Conservation (phyloP, 2,329 filamentous ascomycete species). For the Monilinia fructicola region DNA sequence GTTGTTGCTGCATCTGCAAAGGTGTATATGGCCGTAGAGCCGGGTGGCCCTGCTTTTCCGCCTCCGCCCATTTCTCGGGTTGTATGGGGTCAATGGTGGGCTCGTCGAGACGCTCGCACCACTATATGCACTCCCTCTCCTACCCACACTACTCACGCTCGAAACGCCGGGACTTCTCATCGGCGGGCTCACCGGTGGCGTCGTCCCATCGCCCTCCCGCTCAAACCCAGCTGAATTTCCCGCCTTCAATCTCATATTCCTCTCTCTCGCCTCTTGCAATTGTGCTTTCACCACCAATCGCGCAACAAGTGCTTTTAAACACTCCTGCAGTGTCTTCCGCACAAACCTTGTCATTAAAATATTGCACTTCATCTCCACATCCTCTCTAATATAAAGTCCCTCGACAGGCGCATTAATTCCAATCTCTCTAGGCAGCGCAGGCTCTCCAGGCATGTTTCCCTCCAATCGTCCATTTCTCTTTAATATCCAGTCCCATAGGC, state of each 20-base stretch:
- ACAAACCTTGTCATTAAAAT: constrained; percentile 74
- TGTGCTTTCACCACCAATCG: constrained; percentile 55
- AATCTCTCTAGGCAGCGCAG: constrained; percentile 63
- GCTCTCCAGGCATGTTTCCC: constrained; percentile 71
- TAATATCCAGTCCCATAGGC: constrained; percentile 76
- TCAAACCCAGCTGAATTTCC: background rate
- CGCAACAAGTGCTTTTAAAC: constrained; percentile 69
- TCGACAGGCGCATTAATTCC: constrained; percentile 63
- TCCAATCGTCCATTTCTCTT: constrained; percentile 73
- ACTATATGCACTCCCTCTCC: constrained; percentile 18
- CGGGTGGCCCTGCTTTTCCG: background rate
- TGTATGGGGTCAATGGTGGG: constrained; percentile 19
- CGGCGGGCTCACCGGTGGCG: constrained; percentile 18
- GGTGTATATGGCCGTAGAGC: background rate
- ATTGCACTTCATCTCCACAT: constrained; percentile 80
- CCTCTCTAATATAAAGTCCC: constrained; percentile 78
- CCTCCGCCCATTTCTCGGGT: constrained; percentile 19
- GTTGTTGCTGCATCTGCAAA: constrained; percentile 10
- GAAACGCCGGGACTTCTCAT: constrained; percentile 9
- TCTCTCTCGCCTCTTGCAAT: constrained; percentile 17
- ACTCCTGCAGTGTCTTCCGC: constrained; percentile 78
- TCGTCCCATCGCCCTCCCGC: background rate
- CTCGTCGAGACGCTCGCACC: background rate
- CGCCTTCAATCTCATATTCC: constrained; percentile 3
- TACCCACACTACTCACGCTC: constrained; percentile 3